phyloP scores from a whole-genome alignment of 768 basidiomycete genomes.

The Cyclocybe cylindracea region DNA sequence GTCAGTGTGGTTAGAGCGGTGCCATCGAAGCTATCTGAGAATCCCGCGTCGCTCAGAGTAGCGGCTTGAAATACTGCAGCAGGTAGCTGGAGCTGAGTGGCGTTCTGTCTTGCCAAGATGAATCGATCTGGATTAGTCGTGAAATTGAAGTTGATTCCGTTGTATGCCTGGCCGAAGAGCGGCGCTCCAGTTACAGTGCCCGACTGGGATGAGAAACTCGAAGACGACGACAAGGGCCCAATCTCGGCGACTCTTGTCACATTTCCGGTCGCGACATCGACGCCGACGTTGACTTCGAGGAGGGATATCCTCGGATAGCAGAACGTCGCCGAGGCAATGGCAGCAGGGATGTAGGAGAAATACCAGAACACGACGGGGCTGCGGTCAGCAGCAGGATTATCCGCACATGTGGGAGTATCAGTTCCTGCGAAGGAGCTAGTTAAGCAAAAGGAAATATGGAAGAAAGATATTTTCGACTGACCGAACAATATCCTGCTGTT shows the following conservation, averaged over 20 bases:
- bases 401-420: conserved; percentile 27
- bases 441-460: background rate
- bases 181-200: conserved; percentile 47
- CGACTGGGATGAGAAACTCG: conserved; percentile 39
- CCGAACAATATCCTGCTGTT: conserved; percentile 45
- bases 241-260: conserved; percentile 43
- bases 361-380: conserved; percentile 60
- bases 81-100: conserved; percentile 50
- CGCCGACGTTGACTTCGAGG: conserved; percentile 42
- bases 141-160: conserved; percentile 53
- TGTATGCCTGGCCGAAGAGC: conserved; percentile 49
- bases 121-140: conserved; percentile 38
- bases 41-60: conserved; percentile 35
- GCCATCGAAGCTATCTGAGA: conserved; percentile 36
- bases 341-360: conserved; percentile 43
- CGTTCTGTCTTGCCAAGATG: conserved; percentile 35
- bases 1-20: conserved; percentile 38
- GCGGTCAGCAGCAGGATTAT: conserved; percentile 33
- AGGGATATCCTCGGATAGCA: conserved; percentile 47
- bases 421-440: conserved; percentile 21
- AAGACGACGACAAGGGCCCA: conserved; percentile 36
- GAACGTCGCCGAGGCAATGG: conserved; percentile 44
- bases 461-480: conserved; percentile 9
- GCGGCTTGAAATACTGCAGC: conserved; percentile 54
- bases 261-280: conserved; percentile 46